These are phyloP conservation scores for Citrus cavaleriei DNA, from an alignment of 345 rosid genomes.

Conservation along the genomic window DNA sequence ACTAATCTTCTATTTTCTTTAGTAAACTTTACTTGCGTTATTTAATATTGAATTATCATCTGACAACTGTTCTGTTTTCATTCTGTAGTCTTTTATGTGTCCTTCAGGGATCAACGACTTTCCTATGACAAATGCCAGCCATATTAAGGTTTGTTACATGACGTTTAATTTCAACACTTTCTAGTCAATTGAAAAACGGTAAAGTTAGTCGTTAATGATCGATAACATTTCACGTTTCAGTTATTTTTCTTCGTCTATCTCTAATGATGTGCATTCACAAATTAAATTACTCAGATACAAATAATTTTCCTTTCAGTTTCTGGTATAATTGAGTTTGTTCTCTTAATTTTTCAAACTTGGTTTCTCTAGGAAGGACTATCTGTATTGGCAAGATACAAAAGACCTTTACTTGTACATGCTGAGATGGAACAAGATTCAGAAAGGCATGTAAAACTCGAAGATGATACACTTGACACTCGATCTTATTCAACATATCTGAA, in stretches of 20 bases:
- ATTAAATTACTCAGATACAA: not conserved
- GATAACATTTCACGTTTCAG: not conserved
- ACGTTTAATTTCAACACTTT: not conserved
- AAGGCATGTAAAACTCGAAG: conserved; percentile 29
- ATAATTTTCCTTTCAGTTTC: not conserved
- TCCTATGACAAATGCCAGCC: conserved; percentile 84
- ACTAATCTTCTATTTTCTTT: not conserved
- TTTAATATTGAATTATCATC: not conserved
- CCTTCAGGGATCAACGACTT: conserved; percentile 97
- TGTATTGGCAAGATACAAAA: conserved; percentile 72
- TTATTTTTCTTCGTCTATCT: not conserved
- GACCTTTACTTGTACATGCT: conserved; percentile 93
- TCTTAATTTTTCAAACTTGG: conserved; percentile 2
- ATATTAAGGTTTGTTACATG: conserved; percentile 62
- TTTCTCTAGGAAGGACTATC: conserved; percentile 70
- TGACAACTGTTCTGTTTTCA: conserved; percentile 15
- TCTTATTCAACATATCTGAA: conserved; percentile 76
- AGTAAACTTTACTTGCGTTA: not conserved
- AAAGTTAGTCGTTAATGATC: not conserved
- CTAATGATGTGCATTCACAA: not conserved
- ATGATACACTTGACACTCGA: conserved; percentile 44
- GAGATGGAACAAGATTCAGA: conserved; percentile 51
- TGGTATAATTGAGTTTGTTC: not conserved
- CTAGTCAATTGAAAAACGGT: not conserved
- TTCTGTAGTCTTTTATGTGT: conserved; percentile 89